Percentiles rank a stretch among this genome's conserved stretches.
Evolutionary conservation across 352 stramenopile species (phyloP).

Genomic region (Phytopythium montanum): DNA sequence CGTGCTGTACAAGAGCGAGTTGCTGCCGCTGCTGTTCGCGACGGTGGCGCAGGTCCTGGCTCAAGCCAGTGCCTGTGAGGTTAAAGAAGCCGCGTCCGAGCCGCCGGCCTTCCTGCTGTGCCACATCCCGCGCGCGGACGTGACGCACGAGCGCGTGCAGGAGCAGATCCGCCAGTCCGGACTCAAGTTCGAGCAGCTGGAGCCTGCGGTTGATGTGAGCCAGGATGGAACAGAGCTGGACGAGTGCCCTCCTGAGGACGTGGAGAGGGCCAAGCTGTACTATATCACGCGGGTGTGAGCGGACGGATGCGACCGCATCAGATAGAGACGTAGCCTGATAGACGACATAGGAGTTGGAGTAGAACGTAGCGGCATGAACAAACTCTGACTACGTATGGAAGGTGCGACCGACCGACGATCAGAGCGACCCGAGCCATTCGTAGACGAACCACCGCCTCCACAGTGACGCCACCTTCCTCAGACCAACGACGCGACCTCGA

Average conservation of each 20-base stretch:
- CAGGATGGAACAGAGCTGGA: slow-evolving; percentile 24
- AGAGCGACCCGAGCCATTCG: neutral
- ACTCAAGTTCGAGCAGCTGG: slow-evolving; percentile 35
- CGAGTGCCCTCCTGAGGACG: slow-evolving; percentile 56
- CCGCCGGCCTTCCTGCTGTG: slow-evolving; percentile 54
- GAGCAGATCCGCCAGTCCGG: slow-evolving; percentile 34
- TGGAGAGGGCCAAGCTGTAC: slow-evolving; percentile 53
- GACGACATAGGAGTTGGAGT: neutral
- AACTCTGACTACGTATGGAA: too few species aligned
- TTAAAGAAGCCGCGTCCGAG: slow-evolving; percentile 7
- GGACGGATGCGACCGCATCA: neutral
- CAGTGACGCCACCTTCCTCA: neutral
- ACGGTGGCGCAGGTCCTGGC: slow-evolving; percentile 40
- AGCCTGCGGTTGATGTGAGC: slow-evolving; percentile 20
- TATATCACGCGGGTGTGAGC: slow-evolving; percentile 37
- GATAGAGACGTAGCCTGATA: neutral
- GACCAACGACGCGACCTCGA: neutral
- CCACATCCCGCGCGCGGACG: slow-evolving; percentile 69
- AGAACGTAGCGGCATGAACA: neutral
- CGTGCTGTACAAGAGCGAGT: slow-evolving; percentile 72
- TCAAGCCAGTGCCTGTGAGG: neutral
- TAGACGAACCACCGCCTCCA: neutral
- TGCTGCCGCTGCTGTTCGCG: slow-evolving; percentile 59
- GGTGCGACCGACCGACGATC: too few species aligned
- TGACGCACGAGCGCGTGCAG: slow-evolving; percentile 56